A percentile compares a stretch with the other conserved stretches of the same genome.
Evolutionary conservation across 2,329 filamentous ascomycete species (phyloP).

Genomic region (Pseudogymnoascus sp.): DNA sequence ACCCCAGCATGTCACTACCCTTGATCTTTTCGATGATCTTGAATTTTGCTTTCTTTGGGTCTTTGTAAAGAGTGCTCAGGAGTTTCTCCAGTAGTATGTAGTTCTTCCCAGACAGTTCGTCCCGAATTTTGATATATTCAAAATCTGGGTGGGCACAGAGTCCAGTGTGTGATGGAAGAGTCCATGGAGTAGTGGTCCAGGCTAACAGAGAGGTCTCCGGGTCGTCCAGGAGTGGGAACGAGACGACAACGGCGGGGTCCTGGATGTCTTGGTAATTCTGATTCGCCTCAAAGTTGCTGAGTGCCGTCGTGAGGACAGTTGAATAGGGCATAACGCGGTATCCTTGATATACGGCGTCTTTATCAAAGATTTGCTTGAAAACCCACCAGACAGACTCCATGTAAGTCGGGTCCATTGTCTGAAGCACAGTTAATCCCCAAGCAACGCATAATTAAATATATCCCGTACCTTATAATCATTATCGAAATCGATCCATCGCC

Average conservation of each 20-base stretch:
- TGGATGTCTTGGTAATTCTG: constrained; percentile 93
- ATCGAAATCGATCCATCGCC: constrained; percentile 96
- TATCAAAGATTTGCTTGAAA: constrained; percentile 87
- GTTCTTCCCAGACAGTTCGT: constrained; percentile 73
- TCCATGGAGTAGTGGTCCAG: constrained; percentile 90
- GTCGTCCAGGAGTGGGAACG: constrained; percentile 75
- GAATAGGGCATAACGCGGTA: constrained; percentile 94
- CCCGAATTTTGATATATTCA: constrained; percentile 79
- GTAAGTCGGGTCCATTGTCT: constrained; percentile 90
- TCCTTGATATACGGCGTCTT: constrained; percentile 81
- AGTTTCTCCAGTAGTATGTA: constrained; percentile 80
- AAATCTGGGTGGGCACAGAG: constrained; percentile 74
- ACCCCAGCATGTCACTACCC: constrained; percentile 78
- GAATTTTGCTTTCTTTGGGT: constrained; percentile 91
- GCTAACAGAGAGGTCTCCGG: constrained; percentile 68
- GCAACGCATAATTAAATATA: constrained; percentile 8
- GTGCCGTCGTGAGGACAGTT: constrained; percentile 76
- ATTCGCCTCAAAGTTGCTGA: constrained; percentile 89
- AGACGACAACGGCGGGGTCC: constrained; percentile 81
- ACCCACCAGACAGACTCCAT: constrained; percentile 98
- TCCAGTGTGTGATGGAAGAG: constrained; percentile 70
- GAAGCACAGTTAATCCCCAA: constrained; percentile 4
- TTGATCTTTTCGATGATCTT: constrained; percentile 71
- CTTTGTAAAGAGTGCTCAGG: constrained; percentile 79
- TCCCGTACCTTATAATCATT: constrained; percentile 80